A percentile compares a stretch with the other conserved stretches of the same genome.
Conservation (phyloP, 805 yeast genomes). For the Wickerhamiella kazuoi region DNA sequence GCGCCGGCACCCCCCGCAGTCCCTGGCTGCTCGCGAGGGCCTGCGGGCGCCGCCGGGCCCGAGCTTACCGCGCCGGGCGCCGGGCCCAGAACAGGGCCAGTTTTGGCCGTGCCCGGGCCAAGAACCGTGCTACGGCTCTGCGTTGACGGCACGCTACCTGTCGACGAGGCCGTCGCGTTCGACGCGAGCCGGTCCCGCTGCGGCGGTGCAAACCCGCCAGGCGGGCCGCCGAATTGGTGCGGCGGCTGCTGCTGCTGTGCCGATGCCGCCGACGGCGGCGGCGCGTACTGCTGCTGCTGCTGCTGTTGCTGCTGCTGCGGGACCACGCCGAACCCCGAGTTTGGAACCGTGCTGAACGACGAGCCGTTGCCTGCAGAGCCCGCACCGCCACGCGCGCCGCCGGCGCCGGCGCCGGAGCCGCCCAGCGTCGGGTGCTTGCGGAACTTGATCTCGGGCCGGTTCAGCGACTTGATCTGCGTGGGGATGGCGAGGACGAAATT, state of each 20-base stretch:
- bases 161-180: conserved; percentile 5
- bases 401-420: neutral
- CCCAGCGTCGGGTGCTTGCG: conserved; percentile 20
- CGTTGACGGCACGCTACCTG: conserved; percentile 4
- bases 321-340: neutral
- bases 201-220: neutral
- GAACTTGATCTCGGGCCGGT: conserved; percentile 19
- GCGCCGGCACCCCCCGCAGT: no score
- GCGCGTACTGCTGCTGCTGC: neutral
- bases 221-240: neutral
- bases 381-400: neutral
- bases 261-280: neutral
- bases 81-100: conserved; percentile 15
- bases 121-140: conserved; percentile 3
- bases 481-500: conserved; percentile 34
- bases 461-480: conserved; percentile 14
- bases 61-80: neutral
- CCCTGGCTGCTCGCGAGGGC: neutral
- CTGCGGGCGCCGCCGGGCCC: neutral
- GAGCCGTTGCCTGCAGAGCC: neutral
- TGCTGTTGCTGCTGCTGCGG: neutral
- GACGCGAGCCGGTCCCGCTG: conserved; percentile 3
- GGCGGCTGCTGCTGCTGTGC: neutral
- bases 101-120: conserved; percentile 15
- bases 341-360: neutral